Evolutionary conservation across 169 alveolate species (phyloP), one percentile per base, ranked within the genome.

Genomic region (Cyclospora cayetanensis): DNA sequence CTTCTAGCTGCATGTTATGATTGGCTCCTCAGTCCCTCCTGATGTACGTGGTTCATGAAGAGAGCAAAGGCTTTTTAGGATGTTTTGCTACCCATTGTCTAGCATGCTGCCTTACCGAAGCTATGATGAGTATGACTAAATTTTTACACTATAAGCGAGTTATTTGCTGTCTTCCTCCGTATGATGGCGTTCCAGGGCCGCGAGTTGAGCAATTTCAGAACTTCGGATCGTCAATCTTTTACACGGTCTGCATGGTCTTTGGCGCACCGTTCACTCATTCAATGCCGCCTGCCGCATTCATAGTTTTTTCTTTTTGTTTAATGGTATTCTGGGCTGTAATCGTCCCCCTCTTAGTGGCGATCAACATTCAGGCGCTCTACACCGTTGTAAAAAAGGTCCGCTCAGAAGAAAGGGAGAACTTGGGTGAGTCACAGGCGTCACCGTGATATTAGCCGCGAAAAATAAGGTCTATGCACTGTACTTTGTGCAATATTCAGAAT

Each of bases 251-350:
- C 37, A 50, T 52, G 52, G 52, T 52, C 65, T 80, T 80, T 34
- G 89, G 89, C 29, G 89, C 89, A 35, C 89, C 89, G 18, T 80
- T 80, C 55, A 80, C 52, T 27, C 31, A 80, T 9, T 80, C 89
- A n/a, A 80, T 80, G 89, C 89, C 89, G 46, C 89, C 89, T 5
- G 89, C 52, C 4, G 89, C 89, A 22, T 80, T 80, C 55, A 80
- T 80, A 50, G 89, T 80, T 34, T 70, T 74, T 9, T 70, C 74
- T 42, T 9, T 80, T 65, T 42, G 89, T 0, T 52, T 80, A 18
- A 70, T 80, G 0, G 89, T 80, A 11, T 63, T 80, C 52, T 80
- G 89, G 89, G 89, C 35, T 5, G 89, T 80, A n/a, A 27, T 80
- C 5, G 89, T 80, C 41, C 89, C 89, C 31, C 39, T 80, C 76